phyloP scores from a whole-genome alignment of 352 stramenopile species.

The Aphanomyces euteiches region DNA sequence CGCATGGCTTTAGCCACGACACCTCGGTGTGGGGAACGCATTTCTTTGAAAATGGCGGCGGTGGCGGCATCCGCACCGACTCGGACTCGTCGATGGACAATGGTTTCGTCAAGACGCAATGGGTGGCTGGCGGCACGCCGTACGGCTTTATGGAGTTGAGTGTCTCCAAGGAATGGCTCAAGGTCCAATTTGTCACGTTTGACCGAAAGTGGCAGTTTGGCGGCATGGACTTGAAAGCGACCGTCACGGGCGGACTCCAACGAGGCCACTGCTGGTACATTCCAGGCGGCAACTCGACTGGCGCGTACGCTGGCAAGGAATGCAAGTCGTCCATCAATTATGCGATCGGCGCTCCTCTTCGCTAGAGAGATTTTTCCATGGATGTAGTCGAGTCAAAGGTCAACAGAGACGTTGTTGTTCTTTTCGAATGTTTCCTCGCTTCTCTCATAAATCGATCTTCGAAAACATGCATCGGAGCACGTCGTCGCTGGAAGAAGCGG shows the following conservation, averaged over 20 bases:
- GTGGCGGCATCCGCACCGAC: slow-evolving; percentile 44
- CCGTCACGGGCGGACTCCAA: slow-evolving; percentile 36
- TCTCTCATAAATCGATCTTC: too few relatives aligned
- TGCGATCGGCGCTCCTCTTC: slow-evolving; percentile 16
- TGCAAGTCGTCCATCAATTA: slow-evolving; percentile 21
- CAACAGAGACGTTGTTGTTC: too few relatives aligned
- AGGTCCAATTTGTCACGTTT: slow-evolving; percentile 80
- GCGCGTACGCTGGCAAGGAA: neutral
- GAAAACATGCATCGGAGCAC: neutral
- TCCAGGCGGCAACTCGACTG: slow-evolving; percentile 31
- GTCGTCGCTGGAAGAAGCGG: neutral
- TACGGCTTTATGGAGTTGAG: slow-evolving; percentile 85
- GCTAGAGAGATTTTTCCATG: slow-evolving; percentile 6
- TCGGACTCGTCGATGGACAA: slow-evolving; percentile 38
- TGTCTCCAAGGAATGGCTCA: slow-evolving; percentile 82
- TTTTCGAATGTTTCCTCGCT: too few relatives aligned
- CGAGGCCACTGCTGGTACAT: slow-evolving; percentile 50
- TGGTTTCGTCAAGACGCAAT: slow-evolving; percentile 59
- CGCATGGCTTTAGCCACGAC: slow-evolving; percentile 45
- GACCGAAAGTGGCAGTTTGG: slow-evolving; percentile 76
- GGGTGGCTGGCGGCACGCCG: slow-evolving; percentile 71
- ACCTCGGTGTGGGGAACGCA: slow-evolving; percentile 34
- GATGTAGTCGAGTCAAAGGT: neutral
- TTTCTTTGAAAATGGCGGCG: slow-evolving; percentile 46
- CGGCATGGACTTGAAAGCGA: slow-evolving; percentile 49